A percentile compares a stretch with the other conserved stretches of the same genome.
phyloP scores from a whole-genome alignment of 257 asterid species.

The Cruciata laevipes region DNA sequence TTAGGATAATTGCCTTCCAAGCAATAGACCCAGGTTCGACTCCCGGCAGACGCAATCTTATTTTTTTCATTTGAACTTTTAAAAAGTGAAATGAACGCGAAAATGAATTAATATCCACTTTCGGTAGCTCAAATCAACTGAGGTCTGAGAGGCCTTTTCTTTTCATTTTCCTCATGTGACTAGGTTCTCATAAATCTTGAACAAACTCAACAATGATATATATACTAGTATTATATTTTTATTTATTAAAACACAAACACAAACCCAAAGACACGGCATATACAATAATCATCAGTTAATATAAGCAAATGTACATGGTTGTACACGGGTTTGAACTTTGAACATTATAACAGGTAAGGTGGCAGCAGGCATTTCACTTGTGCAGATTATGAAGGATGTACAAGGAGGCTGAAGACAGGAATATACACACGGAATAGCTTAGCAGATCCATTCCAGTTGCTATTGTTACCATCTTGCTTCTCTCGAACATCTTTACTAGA shows the following conservation, averaged over 20 bases:
- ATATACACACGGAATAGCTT: slow-evolving; percentile 75
- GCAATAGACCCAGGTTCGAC: slow-evolving; percentile 93
- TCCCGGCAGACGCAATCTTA: slow-evolving; percentile 9
- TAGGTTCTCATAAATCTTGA: too few species aligned
- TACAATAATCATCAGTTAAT: background rate
- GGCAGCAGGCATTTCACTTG: slow-evolving; percentile 23
- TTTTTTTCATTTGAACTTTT: too few species aligned
- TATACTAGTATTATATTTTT: too few species aligned
- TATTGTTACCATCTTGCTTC: slow-evolving; percentile 93
- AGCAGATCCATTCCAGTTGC: slow-evolving; percentile 77
- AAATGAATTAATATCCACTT: too few species aligned
- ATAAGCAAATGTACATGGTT: slow-evolving; percentile 3
- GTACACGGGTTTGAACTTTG: slow-evolving; percentile 2
- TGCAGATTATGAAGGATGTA: slow-evolving; percentile 83
- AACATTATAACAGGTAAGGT: background rate
- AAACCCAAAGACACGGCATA: background rate
- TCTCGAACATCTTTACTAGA: slow-evolving; percentile 93
- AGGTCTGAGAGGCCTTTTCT: too few species aligned
- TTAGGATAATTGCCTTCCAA: slow-evolving; percentile 99
- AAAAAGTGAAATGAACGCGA: too few species aligned
- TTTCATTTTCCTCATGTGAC: too few species aligned
- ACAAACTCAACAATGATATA: too few species aligned
- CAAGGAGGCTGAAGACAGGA: slow-evolving; percentile 86
- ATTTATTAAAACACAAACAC: too few species aligned
- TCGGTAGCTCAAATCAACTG: too few species aligned